Evolutionary conservation across 345 rosid species (phyloP).

Genomic region (Arabis hirsuta): DNA sequence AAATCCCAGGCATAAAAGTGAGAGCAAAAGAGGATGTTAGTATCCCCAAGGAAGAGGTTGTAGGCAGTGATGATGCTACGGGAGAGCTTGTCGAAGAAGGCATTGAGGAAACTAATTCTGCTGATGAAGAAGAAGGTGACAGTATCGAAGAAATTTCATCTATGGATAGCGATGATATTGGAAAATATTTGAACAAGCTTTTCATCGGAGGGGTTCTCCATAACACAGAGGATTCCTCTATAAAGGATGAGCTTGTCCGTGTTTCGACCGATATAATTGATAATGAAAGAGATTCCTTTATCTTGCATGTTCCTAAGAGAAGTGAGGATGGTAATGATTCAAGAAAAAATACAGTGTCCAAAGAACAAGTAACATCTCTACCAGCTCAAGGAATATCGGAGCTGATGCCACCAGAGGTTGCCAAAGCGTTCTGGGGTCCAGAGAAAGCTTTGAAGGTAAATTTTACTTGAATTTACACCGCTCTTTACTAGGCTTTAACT

Average conservation of each 20-base stretch:
- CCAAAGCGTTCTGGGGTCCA: conserved; percentile 78
- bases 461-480: not conserved
- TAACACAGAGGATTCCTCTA: conserved; percentile 65
- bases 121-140: conserved; percentile 57
- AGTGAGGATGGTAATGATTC: conserved; percentile 44
- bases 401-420: conserved; percentile 92
- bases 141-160: conserved; percentile 66
- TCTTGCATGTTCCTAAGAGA: conserved; percentile 66
- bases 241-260: conserved; percentile 75
- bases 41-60: conserved; percentile 57
- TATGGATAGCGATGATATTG: conserved; percentile 53
- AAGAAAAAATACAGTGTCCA: conserved; percentile 54
- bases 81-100: conserved; percentile 68
- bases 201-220: conserved; percentile 91
- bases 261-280: conserved; percentile 71
- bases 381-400: conserved; percentile 87
- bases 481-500: conserved; percentile 18
- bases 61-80: conserved; percentile 61
- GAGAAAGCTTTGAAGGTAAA: conserved; percentile 82
- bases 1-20: conserved; percentile 89
- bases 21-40: conserved; percentile 66
- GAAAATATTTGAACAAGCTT: conserved; percentile 69
- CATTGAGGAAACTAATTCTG: conserved; percentile 50
- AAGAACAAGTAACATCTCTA: conserved; percentile 70
- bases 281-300: conserved; percentile 76